Conservation (phyloP, 2,329 filamentous ascomycete genomes). For the Diaporthe citriasiana region DNA sequence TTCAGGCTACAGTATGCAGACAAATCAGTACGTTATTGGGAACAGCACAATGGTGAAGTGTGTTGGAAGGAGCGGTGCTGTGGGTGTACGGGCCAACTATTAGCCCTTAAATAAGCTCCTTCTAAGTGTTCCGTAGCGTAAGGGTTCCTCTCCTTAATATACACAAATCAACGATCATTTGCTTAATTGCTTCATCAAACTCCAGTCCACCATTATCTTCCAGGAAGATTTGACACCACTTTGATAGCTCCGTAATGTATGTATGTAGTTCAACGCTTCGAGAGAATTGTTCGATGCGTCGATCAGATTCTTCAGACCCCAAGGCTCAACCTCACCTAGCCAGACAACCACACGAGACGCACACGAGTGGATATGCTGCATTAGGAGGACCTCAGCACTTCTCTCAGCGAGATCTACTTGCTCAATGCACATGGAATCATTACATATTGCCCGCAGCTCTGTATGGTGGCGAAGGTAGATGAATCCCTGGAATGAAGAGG, state of each 20-base stretch:
- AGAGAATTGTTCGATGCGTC: background rate
- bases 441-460: conserved; percentile 4
- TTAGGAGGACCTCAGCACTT: background rate
- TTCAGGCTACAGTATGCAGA: background rate
- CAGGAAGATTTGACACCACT: background rate
- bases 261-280: background rate
- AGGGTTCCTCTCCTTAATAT: no score
- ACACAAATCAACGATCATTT: no score
- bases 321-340: conserved; percentile 1
- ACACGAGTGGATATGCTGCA: background rate
- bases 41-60: background rate
- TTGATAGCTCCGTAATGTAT: background rate
- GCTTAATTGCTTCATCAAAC: background rate
- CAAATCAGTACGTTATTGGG: background rate
- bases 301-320: background rate
- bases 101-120: no score
- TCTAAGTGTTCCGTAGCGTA: no score
- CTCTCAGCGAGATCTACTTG: conserved; percentile 24
- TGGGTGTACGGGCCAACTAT: no score
- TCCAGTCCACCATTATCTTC: background rate
- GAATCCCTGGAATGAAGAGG: background rate
- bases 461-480: conserved; percentile 1
- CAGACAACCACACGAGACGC: conserved; percentile 25
- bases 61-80: no score
- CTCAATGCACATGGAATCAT: conserved; percentile 21